Evolutionary conservation across 1,139 yeast species (phyloP).

Genomic region (Diutina sp.): DNA sequence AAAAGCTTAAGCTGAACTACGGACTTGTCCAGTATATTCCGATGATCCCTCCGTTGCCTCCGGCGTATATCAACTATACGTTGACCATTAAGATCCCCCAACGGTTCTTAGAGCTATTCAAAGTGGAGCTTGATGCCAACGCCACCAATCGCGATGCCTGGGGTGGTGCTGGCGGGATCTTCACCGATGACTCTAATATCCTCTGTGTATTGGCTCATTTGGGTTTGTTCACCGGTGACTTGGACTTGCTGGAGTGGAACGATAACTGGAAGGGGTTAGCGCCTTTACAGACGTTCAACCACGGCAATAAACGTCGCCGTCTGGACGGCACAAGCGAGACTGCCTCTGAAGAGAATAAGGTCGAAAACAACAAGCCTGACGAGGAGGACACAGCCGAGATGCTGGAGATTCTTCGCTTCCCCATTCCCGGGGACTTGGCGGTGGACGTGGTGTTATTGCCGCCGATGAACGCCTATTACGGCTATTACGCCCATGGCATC

Average conservation of each 20-base stretch:
- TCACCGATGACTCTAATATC: constrained; percentile 87
- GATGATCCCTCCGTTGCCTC: constrained; percentile 32
- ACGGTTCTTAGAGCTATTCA: constrained; percentile 17
- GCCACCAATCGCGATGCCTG: constrained; percentile 48
- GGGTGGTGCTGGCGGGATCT: constrained; percentile 75
- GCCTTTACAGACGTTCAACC: not conserved
- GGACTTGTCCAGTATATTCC: constrained; percentile 20
- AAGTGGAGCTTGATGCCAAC: constrained; percentile 12
- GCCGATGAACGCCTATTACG: constrained; percentile 43
- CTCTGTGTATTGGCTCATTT: constrained; percentile 62
- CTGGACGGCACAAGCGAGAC: constrained; percentile 14
- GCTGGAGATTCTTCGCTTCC: constrained; percentile 9
- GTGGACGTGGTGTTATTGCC: constrained; percentile 68
- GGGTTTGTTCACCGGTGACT: constrained; percentile 37
- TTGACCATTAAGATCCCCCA: constrained; percentile 57
- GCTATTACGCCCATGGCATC: constrained; percentile 54
- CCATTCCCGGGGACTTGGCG: constrained; percentile 36
- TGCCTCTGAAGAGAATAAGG: constrained; percentile 10
- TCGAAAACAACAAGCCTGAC: constrained; percentile 6
- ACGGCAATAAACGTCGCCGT: constrained; percentile 6
- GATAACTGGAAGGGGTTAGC: not conserved
- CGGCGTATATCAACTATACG: constrained; percentile 43
- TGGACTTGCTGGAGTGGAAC: constrained; percentile 24
- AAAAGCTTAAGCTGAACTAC: constrained; percentile 9
- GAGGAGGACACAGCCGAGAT: constrained; percentile 6